phyloP scores from a whole-genome alignment of 768 basidiomycete genomes.

The Lactarius pseudohatsudake region DNA sequence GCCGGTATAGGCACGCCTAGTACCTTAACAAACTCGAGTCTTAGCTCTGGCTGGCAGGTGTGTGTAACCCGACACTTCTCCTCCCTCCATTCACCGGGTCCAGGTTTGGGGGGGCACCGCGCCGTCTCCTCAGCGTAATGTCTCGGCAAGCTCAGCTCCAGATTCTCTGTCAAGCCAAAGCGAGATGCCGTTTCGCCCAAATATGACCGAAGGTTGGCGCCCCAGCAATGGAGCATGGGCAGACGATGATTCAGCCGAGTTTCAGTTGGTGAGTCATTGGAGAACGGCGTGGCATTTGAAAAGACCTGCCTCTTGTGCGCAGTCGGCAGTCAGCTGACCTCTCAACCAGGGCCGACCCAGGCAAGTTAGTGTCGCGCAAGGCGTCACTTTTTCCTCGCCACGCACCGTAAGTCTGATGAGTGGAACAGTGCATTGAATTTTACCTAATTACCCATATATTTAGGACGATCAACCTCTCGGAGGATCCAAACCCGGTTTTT shows the following conservation, averaged over 20 bases:
- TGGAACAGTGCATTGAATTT: slow-evolving; percentile 1
- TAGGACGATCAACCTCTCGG: slow-evolving; percentile 30
- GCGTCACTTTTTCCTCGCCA: slow-evolving; percentile 24
- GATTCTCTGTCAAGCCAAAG: slow-evolving; percentile 47
- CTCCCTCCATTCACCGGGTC: slow-evolving; percentile 32
- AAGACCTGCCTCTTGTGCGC: slow-evolving; percentile 15
- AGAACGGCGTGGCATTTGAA: background rate
- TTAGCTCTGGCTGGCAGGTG: slow-evolving; percentile 71
- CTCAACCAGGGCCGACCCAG: slow-evolving; percentile 23
- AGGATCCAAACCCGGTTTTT: slow-evolving; percentile 48
- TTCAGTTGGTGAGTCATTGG: slow-evolving; percentile 44
- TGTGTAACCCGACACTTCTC: slow-evolving; percentile 31
- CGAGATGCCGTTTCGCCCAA: slow-evolving; percentile 49
- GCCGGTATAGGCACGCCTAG: slow-evolving; percentile 49
- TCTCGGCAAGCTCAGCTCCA: slow-evolving; percentile 60
- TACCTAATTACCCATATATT: slow-evolving; percentile 31
- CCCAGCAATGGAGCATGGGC: slow-evolving; percentile 61
- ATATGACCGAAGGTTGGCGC: slow-evolving; percentile 54
- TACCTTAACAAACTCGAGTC: slow-evolving; percentile 44
- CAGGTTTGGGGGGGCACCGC: slow-evolving; percentile 61
- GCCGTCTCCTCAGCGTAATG: slow-evolving; percentile 54
- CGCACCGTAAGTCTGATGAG: slow-evolving; percentile 23
- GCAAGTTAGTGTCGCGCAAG: slow-evolving; percentile 27
- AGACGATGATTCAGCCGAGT: slow-evolving; percentile 47
- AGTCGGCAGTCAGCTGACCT: slow-evolving; percentile 6